Evolutionary conservation across 179 eudicot species (phyloP), one percentile per base, ranked within the genome.

Genomic region (Corrigiola litoralis): DNA sequence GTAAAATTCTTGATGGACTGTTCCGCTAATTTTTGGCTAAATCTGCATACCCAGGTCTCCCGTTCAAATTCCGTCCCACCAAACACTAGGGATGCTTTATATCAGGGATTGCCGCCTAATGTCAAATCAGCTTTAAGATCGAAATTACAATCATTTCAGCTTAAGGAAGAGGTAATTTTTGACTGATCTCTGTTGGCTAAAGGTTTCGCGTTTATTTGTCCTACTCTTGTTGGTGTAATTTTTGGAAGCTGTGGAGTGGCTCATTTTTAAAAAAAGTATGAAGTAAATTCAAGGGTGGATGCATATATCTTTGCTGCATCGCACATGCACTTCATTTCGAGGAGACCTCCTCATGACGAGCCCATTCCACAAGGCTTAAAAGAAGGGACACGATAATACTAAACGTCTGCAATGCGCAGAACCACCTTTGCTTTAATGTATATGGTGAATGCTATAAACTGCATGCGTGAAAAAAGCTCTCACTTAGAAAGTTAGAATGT

Each of bases 11-110:
- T 50, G 28, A 14, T 23, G 7, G 18, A 31, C 11, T 41, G 17
- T n/a, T 21, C 46, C 5, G 21, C 37, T 36, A 16, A 47, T 27
- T 68, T 3, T 29, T 32, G 62, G 34, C 33, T 37, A 9, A 21
- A 34, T 58, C 33, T 69, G 57, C 41, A 50, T 58, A 51, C 61
- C 62, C 80, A 94, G 99, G 97, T 94, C 23, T 81, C 99, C n/a
- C 87, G 99, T 58, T 86, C 99, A 54, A 75, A 74, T 74, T 94
- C 95, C 6, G 86, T 94, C 21, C 99, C 99, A n/a, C 91, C 89
- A 57, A 94, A 81, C 73, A 84, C 87, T 28, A 83, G 96, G 79
- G 97, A 94, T 75, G 75, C 96, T 65, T 67, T 94, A 69, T 94
- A 94, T 72, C 99, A 94, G 72, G 99, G 99, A 74, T 64, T 94